Conservation (phyloP, 192 early-diverging fungal species). For the Coemansia sp. region DNA sequence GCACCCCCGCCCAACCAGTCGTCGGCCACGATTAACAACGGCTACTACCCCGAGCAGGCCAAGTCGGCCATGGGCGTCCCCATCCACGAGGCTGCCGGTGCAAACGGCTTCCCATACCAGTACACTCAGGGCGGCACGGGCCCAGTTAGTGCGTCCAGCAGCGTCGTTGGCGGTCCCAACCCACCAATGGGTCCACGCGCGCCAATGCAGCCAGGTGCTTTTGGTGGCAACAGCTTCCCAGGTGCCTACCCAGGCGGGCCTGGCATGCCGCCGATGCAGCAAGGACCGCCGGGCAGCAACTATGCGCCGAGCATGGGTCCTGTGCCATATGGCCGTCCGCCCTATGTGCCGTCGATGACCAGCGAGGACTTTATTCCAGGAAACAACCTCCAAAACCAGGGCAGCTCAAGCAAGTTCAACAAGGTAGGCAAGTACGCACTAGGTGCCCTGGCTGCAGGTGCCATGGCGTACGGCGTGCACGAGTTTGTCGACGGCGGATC, state of each 20-base stretch:
- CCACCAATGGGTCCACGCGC: neutral
- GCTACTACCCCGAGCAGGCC: too few species aligned
- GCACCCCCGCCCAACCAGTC: neutral
- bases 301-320: conserved; percentile 18
- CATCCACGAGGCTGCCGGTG: neutral
- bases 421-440: conserved; percentile 26
- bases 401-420: conserved; percentile 12
- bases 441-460: conserved; percentile 36
- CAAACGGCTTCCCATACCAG: neutral
- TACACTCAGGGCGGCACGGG: neutral
- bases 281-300: too few species aligned
- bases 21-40: neutral
- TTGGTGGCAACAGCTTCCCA: too few species aligned
- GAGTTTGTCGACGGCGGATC: conserved; percentile 12
- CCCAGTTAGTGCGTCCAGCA: too few species aligned
- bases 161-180: neutral
- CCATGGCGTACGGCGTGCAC: conserved; percentile 43
- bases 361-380: too few species aligned
- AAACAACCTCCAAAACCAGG: too few species aligned
- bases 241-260: too few species aligned
- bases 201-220: too few species aligned
- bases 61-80: too few species aligned
- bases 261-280: too few species aligned
- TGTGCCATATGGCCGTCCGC: conserved; percentile 9
- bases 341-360: neutral